Conservation (phyloP, 768 basidiomycete species). For the Boletales sp. region DNA sequence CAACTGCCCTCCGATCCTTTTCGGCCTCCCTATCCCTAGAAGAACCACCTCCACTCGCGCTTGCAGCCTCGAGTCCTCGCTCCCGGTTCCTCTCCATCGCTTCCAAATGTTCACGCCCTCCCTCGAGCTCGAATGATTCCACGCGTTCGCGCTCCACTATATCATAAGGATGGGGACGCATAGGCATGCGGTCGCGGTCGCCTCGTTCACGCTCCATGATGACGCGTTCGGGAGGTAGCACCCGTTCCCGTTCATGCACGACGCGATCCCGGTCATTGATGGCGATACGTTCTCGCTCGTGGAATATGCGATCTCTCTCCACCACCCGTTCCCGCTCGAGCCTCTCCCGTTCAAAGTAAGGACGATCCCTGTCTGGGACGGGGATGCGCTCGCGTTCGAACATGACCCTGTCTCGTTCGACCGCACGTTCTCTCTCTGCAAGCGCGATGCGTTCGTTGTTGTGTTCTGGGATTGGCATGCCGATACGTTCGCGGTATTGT, state of each 20-base stretch:
- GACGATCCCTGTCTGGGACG: conserved; percentile 20
- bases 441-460: conserved; percentile 17
- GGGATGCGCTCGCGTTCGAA: conserved; percentile 23
- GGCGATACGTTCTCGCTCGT: conserved; percentile 25
- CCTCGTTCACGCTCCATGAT: conserved; percentile 21
- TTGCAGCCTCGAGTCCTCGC: conserved; percentile 19
- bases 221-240: conserved; percentile 14
- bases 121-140: conserved; percentile 31
- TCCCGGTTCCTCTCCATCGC: conserved; percentile 29
- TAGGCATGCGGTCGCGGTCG: conserved; percentile 24
- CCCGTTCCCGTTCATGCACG: conserved; percentile 23
- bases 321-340: conserved; percentile 20
- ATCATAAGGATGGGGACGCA: conserved; percentile 21
- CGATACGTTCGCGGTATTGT: conserved; percentile 24
- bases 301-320: conserved; percentile 20
- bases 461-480: conserved; percentile 18
- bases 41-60: conserved; percentile 3
- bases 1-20: conserved; percentile 17
- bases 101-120: conserved; percentile 31
- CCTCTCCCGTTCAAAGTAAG: conserved; percentile 19
- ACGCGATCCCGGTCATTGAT: conserved; percentile 21
- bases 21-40: conserved; percentile 23
- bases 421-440: conserved; percentile 22
- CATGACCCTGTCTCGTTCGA: conserved; percentile 19
- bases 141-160: conserved; percentile 25